A percentile compares a stretch with the other conserved stretches of the same genome.
Evolutionary conservation across 73 alveolate genomes (phyloP).

Genomic region (Loxodes magnus): DNA sequence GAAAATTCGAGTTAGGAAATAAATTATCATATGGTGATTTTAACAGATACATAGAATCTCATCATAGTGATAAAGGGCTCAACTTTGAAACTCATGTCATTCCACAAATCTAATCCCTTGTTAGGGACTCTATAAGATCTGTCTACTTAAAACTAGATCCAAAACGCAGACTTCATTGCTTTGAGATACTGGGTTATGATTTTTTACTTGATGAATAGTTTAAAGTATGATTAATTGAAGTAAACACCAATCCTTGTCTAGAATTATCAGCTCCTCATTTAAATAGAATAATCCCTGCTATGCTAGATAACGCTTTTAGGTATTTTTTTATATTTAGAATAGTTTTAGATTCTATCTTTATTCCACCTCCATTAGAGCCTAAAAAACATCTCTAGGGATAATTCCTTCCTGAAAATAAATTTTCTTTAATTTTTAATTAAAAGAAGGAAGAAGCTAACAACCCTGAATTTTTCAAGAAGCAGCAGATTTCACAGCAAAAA

Average conservation of each 20-base stretch:
- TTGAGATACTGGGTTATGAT: conserved; percentile 83
- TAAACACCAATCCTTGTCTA: conserved; percentile 74
- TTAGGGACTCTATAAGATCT: too few relatives aligned
- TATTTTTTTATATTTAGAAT: too few relatives aligned
- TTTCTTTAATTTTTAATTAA: too few relatives aligned
- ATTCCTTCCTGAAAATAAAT: too few relatives aligned
- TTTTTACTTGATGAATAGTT: conserved; percentile 68
- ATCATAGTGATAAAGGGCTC: conserved; percentile 1
- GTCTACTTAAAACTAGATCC: conserved; percentile 57
- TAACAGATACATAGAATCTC: conserved; percentile 14
- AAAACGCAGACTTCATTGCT: conserved; percentile 50
- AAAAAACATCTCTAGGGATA: too few relatives aligned
- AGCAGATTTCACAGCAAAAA: too few relatives aligned
- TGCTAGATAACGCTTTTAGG: conserved; percentile 76
- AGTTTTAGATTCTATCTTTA: conserved; percentile 26
- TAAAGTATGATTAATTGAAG: too few relatives aligned
- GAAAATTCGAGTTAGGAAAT: conserved; percentile 72
- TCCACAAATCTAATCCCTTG: too few relatives aligned
- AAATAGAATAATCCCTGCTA: conserved; percentile 57
- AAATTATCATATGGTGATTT: conserved; percentile 46
- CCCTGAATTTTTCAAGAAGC: too few relatives aligned
- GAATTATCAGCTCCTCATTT: conserved; percentile 71
- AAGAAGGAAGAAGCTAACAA: too few relatives aligned
- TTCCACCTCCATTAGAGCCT: too few relatives aligned
- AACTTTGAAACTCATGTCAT: too few relatives aligned